Base-by-base conservation (phyloP, 345 rosid genomes). In the Brassica rapa region DNA sequence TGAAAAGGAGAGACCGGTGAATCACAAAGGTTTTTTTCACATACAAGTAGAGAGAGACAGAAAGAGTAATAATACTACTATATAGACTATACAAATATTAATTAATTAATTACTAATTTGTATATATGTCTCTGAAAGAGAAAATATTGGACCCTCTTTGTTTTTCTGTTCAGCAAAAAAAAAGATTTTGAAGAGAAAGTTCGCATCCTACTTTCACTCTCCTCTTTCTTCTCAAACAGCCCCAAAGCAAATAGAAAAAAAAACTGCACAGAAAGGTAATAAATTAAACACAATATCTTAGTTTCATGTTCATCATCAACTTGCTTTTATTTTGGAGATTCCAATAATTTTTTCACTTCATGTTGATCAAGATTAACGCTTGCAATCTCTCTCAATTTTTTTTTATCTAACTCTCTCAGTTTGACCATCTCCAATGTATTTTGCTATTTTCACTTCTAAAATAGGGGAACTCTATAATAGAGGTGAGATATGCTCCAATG, bases 11-110 rank as follows among this genome's bases (percentile, higher is more conserved):
- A 70, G 74, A 61, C 43, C 6, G 75, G 75, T 77, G 79, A 82
- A 84, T 85, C 82, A 68, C 69, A 73, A 74, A 80, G 90, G 83
- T 87, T 92, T 86, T 97, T 97, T 91, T 89, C 91, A 60, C 75
- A 84, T 78, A 78, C 82, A 89, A 91, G 96, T 77, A 89, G 85
- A 76, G 77, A 82, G 77, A 82, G 56, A 2, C 78, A 82, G 85
- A 87, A 78, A 84, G 86, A 77, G 88, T 84, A 84, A 71, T 37
- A 70, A 82, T 85, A 66, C 2, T 59, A 7, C 77, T 81, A 33
- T n/a, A 39, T 5, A 15, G 7, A n/a, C 56, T 51, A 43, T 10
- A 57, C 15, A 8, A 37, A 39, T 27, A 56, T 3, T 59, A 56
- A 59, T 59, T 60, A 25, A 23, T 57, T 16, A 46, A 41, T 49